Evolutionary conservation across 1,139 yeast genomes (phyloP), one percentile per base, ranked within the genome.

Genomic region (Hansenula lynferdii): DNA sequence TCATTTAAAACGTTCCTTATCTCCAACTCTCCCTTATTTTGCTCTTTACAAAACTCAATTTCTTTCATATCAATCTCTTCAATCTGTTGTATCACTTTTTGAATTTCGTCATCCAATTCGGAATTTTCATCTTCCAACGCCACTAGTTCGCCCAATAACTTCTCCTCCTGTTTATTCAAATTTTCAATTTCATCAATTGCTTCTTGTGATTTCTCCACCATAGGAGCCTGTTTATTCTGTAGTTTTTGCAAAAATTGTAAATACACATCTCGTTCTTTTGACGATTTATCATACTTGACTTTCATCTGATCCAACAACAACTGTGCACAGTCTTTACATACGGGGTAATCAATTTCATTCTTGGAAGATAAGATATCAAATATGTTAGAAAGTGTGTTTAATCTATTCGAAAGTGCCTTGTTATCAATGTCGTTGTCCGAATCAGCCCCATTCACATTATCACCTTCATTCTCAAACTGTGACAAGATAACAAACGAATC

Each of bases 241-340:
- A 89, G 62, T 48, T 80, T 82, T 46, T 77, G 79, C 35, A 90
- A 60, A 57, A 90, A 89, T 25, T 77, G 74, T 29, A 80, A 65
- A 58, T 89, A 94, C 3, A 77, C 72, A 40, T 90, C 96, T 50
- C 94, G 79, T 51, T 92, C 97, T 45, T 72, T 72, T 32, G 84
- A 77, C 11, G 81, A 73, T 43, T 80, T 86, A 43, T 85, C 92
- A 56, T 84, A 85, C 50, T 82, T 81, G 20, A 67, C 60, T 51
- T 80, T 82, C 57, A 87, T 70, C 42, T 80, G 81, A n/a, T 75
- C 80, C 5, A 84, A 68, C 23, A 90, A 60, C 22, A 74, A 57
- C 32, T 72, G 77, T 4, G 95, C 85, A 58, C 98, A 92, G 36
- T 90, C 97, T 25, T 71, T 70, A 50, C 97, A 90, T 14, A 94